Evolutionary conservation across 176 grass and related monocot species (phyloP).

Genomic region (Avena atlantica): DNA sequence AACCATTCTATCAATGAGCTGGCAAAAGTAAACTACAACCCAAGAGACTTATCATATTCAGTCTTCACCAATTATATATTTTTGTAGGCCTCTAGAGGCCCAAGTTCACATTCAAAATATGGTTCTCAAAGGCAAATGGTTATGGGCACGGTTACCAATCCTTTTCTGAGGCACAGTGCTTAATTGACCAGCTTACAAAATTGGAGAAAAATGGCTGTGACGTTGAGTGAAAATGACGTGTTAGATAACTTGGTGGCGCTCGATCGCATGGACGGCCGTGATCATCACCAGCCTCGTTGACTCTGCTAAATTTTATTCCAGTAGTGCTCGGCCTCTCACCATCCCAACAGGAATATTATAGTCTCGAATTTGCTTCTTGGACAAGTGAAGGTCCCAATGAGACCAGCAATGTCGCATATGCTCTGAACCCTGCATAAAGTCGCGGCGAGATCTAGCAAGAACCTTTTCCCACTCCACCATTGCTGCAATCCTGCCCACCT

Average conservation of each 20-base stretch:
- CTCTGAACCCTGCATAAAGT: slow-evolving; percentile 25
- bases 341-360: slow-evolving; percentile 34
- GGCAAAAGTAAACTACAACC: slow-evolving; percentile 29
- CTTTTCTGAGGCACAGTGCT: background rate
- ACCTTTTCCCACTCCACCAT: slow-evolving; percentile 43
- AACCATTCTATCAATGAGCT: slow-evolving; percentile 32
- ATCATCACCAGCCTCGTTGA: slow-evolving; percentile 39
- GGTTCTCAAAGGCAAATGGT: background rate
- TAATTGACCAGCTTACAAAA: slow-evolving; percentile 33
- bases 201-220: background rate
- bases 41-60: background rate
- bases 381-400: slow-evolving; percentile 51
- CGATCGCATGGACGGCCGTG: background rate
- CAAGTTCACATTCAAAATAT: background rate
- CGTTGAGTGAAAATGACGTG: background rate
- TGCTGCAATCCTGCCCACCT: slow-evolving; percentile 36
- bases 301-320: slow-evolving; percentile 42
- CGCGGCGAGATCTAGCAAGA: slow-evolving; percentile 35
- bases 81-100: background rate
- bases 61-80: background rate
- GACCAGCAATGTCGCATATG: slow-evolving; percentile 12
- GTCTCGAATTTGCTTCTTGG: slow-evolving; percentile 47
- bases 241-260: slow-evolving; percentile 11
- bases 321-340: slow-evolving; percentile 57
- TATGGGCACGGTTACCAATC: background rate